Percentiles rank a stretch among this genome's conserved stretches.
Conservation (phyloP, 805 yeast species). For the Debaryomyces castellii region DNA sequence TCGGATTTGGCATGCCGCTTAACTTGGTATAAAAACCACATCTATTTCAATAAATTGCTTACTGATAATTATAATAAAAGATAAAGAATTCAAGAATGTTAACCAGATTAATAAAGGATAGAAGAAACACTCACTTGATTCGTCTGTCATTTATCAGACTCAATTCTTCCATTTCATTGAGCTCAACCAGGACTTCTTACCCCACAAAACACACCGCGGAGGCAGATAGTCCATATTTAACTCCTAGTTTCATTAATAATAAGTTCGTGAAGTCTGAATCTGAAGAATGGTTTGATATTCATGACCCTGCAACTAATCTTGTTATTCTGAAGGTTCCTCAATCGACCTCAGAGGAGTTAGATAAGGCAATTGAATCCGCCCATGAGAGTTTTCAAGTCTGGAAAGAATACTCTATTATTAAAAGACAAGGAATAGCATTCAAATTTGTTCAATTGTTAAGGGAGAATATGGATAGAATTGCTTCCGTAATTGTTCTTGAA, state of each 20-base stretch:
- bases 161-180: constrained; percentile 16
- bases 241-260: constrained; percentile 54
- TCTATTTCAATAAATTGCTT: not conserved
- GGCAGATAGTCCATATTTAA: constrained; percentile 44
- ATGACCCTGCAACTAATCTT: constrained; percentile 73
- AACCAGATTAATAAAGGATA: not conserved
- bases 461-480: constrained; percentile 66
- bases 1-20: constrained; percentile 2
- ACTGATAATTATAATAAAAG: not conserved
- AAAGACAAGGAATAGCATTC: constrained; percentile 73
- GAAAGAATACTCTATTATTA: constrained; percentile 55
- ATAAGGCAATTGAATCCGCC: constrained; percentile 65
- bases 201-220: constrained; percentile 41
- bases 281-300: constrained; percentile 61
- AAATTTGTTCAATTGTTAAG: constrained; percentile 64
- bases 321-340: constrained; percentile 72
- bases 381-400: constrained; percentile 59
- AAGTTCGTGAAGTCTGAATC: constrained; percentile 50
- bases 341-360: constrained; percentile 63
- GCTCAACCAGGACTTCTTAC: constrained; percentile 33
- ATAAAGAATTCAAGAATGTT: not conserved
- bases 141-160: not conserved
- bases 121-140: not conserved
- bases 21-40: not conserved
- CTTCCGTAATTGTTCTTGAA: constrained; percentile 50